Base-by-base conservation (phyloP, 148 eudicot genomes). In the Fagopyrum homotropicum region DNA sequence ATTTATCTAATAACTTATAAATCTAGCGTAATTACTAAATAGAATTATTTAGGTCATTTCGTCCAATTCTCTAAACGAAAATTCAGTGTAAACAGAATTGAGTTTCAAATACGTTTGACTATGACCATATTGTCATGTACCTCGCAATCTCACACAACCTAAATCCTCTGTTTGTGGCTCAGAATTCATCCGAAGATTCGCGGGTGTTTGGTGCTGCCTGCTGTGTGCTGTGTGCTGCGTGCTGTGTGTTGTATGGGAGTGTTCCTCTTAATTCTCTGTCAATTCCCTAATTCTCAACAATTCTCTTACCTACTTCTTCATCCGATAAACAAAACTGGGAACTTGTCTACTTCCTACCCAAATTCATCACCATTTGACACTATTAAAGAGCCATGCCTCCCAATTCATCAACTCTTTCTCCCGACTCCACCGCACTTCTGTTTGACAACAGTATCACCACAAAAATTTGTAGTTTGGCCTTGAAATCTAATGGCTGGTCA, bases 401-500 rank as follows among this genome's bases (percentile, higher is more conserved):
- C 55, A 29, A 49, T 17, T 72, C 74, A 7, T 72, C 74, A 49
- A 47, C 74, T 72, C 55, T 72, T 9, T 72, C 55, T 45, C 40
- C 74, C 17, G 74, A 72, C 47, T 46, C 74, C 43, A 72, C 88
- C 74, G 75, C 78, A 10, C 88, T 77, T 81, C 80, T 85, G 15
- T 68, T 80, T 1, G 82, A 75, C 29, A 66, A 43, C 45, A 66
- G 30, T 19, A 74, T 84, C 26, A 78, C 87, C 11, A 76, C 86
- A 47, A 85, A 86, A 79, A 77, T 90, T 76, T 82, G 85, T 17
- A 60, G 83, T 74, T 81, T 83, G 46, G 78, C 87, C 6, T 74
- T 82, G 45, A 75, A 46, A 84, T 84, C 81, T 19, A 84, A 80
- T 82, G 87, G 83, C 82, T 74, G 69, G 51, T 60, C 88, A 10